phyloP scores from a whole-genome alignment of 2,329 filamentous ascomycete genomes.

The Phaeosphaeria sp. region DNA sequence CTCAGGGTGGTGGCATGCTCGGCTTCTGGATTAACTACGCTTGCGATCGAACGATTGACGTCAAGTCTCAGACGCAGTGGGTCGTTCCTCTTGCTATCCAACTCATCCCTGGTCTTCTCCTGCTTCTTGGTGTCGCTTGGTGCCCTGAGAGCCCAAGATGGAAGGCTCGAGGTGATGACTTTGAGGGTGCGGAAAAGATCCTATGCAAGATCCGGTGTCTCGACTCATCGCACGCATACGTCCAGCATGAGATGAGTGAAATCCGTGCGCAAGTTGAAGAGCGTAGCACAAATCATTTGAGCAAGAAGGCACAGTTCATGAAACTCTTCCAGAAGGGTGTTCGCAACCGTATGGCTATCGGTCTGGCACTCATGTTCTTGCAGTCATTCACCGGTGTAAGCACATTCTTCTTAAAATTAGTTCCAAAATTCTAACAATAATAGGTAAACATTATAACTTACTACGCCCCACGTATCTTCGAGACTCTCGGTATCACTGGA shows the following conservation, averaged over 20 bases:
- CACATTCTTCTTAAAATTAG: too few species aligned
- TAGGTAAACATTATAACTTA: constrained; percentile 31
- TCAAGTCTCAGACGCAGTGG: constrained; percentile 62
- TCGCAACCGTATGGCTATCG: constrained; percentile 48
- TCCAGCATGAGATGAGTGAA: constrained; percentile 59
- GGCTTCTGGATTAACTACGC: constrained; percentile 55
- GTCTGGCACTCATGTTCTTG: constrained; percentile 48
- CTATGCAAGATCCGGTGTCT: constrained; percentile 56
- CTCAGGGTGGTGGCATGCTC: constrained; percentile 64
- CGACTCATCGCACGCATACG: constrained; percentile 48
- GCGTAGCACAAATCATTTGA: constrained; percentile 35
- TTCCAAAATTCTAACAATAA: constrained; percentile 14
- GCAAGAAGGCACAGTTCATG: constrained; percentile 40
- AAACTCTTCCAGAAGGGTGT: constrained; percentile 49
- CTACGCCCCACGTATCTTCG: constrained; percentile 48
- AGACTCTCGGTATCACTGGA: constrained; percentile 54
- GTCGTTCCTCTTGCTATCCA: constrained; percentile 64
- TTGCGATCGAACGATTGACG: constrained; percentile 50
- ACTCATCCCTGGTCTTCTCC: constrained; percentile 49
- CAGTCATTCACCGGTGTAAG: constrained; percentile 45
- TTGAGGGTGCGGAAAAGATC: constrained; percentile 50
- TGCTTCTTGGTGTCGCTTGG: constrained; percentile 45
- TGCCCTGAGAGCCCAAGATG: constrained; percentile 48
- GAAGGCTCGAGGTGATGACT: constrained; percentile 33
- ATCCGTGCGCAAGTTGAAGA: constrained; percentile 50